Conservation (phyloP, 768 basidiomycete species). For the Rhizopogon vulgaris region DNA sequence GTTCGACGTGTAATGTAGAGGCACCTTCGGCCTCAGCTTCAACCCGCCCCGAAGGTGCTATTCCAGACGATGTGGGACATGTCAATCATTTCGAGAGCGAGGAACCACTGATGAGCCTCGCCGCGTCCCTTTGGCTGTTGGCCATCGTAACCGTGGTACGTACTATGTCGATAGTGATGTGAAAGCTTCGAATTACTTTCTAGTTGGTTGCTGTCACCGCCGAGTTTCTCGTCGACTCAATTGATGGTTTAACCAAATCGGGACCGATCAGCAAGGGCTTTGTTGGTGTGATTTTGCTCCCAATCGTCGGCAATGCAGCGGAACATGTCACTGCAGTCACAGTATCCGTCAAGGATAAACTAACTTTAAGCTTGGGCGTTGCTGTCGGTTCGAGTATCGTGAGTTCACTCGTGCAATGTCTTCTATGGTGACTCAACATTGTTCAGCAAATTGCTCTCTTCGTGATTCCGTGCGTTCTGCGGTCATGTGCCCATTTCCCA, state of each 20-base stretch:
- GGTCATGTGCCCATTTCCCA: too few species aligned
- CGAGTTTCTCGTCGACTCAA: conserved; percentile 72
- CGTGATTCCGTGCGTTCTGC: too few species aligned
- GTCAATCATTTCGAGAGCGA: conserved; percentile 27
- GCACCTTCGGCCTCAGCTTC: neutral
- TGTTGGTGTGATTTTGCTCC: conserved; percentile 81
- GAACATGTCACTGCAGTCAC: conserved; percentile 91
- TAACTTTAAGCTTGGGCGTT: conserved; percentile 83
- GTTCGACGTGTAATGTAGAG: too few species aligned
- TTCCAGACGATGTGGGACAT: neutral
- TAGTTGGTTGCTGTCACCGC: conserved; percentile 52
- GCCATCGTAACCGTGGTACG: conserved; percentile 56
- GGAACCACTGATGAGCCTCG: conserved; percentile 48
- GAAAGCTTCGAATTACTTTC: neutral
- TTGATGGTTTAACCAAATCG: conserved; percentile 57
- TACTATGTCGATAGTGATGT: neutral
- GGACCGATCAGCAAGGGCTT: conserved; percentile 70
- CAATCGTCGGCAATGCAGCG: conserved; percentile 90
- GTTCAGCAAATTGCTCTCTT: conserved; percentile 69
- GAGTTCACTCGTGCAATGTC: conserved; percentile 50
- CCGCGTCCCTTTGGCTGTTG: conserved; percentile 47
- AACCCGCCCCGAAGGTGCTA: neutral
- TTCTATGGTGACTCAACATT: conserved; percentile 48
- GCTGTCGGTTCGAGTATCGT: too few species aligned
- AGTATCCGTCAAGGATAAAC: conserved; percentile 84